Base-by-base conservation (phyloP, 768 basidiomycete genomes). In the Phanerochaete carnosa region DNA sequence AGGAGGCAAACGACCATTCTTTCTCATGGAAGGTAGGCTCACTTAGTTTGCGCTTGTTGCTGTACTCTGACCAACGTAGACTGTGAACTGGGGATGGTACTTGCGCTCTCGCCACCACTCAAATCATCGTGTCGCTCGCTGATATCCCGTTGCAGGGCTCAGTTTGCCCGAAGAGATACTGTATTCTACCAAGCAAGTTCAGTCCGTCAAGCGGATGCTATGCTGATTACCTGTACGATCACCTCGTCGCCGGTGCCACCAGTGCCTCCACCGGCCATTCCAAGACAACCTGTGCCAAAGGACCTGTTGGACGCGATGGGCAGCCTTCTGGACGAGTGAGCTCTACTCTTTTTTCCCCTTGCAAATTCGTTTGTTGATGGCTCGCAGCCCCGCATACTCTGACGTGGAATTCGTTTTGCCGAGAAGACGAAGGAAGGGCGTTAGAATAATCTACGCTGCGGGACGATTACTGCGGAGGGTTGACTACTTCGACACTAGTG, bases 101-200 rank as follows among this genome's bases (percentile, higher is more conserved):
- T 22, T 32, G 7, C 33, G 8, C 33, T 35, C 15, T 35, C 33
- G 15, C 19, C 39, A 33, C 29, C 25, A 16, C 51, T 12, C 28
- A 45, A 22, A 35, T 25, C 25, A 23, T 22, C 25, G 45, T 59
- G 50, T 22, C 32, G 51, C 60, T 90, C 87, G 88, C 91, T 13
- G 88, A 89, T 29, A 94, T 93, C 67, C 47, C 93, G 91, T 92
- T 91, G 90, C 72, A 94, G 92, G 89, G 86, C 89, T 0, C 88
- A 91, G 69, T 95, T 94, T 71, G 85, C 90, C 39, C 83, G 83
- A 58, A 78, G 92, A 65, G 91, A 94, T 61, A 74, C 73, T 29
- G 82, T 91, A 22, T 91, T 81, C 73, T 90, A 82, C 72, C 78
- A 82, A 46, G 80, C 82, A 0, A 73, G 72, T 26, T 68, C 74